Evolutionary conservation across 495 filamentous ascomycete genomes (phyloP).

Genomic region (Annulohypoxylon moriforme): DNA sequence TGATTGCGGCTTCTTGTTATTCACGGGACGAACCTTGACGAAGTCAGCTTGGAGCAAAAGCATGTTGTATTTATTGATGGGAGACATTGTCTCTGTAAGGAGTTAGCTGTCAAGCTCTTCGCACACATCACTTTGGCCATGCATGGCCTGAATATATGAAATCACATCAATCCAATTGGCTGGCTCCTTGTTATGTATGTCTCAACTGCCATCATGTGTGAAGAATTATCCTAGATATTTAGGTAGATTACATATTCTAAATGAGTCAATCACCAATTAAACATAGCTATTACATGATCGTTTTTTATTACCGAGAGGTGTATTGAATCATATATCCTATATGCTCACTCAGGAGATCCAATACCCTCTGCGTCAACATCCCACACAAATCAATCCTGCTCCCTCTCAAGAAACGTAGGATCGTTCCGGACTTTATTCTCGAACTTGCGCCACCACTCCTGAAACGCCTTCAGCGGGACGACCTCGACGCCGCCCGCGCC

Average conservation of each 20-base stretch:
- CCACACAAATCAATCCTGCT: conserved; percentile 61
- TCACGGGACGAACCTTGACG: conserved; percentile 10
- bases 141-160: conserved; percentile 26
- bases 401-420: conserved; percentile 89
- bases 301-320: neutral
- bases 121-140: conserved; percentile 15
- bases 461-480: conserved; percentile 88
- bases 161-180: neutral
- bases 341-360: too few species aligned
- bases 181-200: neutral
- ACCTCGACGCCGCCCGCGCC: conserved; percentile 74
- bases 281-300: neutral
- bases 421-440: conserved; percentile 87
- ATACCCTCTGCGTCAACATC: neutral
- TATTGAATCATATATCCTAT: too few species aligned
- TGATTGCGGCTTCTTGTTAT: conserved; percentile 8
- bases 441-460: conserved; percentile 98
- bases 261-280: neutral
- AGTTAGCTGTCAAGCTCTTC: conserved; percentile 11
- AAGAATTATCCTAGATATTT: neutral
- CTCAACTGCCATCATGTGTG: neutral
- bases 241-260: neutral
- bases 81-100: conserved; percentile 12
- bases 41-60: conserved; percentile 27
- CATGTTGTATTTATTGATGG: conserved; percentile 10